phyloP scores from a whole-genome alignment of 2,329 filamentous ascomycete species.

The Arachnomyces sp. region DNA sequence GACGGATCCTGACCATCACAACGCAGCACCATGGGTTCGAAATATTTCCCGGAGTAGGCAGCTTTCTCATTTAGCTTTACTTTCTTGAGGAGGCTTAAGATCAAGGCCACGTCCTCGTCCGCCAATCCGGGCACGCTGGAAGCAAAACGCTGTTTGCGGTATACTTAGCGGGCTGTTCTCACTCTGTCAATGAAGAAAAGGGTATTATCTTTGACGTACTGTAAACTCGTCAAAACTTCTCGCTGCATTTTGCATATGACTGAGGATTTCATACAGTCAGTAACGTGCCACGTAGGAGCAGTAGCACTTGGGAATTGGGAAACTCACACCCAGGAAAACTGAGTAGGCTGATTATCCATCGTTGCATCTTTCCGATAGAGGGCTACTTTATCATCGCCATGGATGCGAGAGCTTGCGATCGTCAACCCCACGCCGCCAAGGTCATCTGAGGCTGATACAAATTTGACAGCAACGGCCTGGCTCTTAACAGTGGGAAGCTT shows the following conservation, averaged over 20 bases:
- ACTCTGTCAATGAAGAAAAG: too few species aligned
- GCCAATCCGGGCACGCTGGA: conserved; percentile 5
- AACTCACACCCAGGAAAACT: conserved; percentile 10
- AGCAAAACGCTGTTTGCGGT: conserved; percentile 6
- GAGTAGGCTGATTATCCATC: neutral
- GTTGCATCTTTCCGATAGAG: conserved; percentile 2
- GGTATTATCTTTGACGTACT: neutral
- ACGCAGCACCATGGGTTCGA: conserved; percentile 1
- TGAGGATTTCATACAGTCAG: too few species aligned
- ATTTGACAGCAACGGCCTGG: too few species aligned
- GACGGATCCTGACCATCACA: conserved; percentile 4
- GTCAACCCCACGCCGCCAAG: neutral
- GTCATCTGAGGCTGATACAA: too few species aligned
- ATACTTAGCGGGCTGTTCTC: too few species aligned
- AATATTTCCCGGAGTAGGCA: too few species aligned
- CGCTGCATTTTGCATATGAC: too few species aligned
- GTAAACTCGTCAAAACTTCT: conserved; percentile 4
- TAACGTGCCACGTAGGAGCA: too few species aligned
- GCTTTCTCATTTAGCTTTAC: neutral
- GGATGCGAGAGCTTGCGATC: conserved; percentile 6
- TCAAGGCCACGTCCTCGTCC: conserved; percentile 7
- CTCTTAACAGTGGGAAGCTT: too few species aligned
- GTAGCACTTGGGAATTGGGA: too few species aligned
- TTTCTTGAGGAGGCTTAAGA: conserved; percentile 5
- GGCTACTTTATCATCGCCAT: conserved; percentile 3